Percentiles rank a stretch among this genome's conserved stretches.
These are phyloP conservation scores for Avena insularis DNA, from an alignment of 176 grass and related monocot species.

Conservation along the genomic window DNA sequence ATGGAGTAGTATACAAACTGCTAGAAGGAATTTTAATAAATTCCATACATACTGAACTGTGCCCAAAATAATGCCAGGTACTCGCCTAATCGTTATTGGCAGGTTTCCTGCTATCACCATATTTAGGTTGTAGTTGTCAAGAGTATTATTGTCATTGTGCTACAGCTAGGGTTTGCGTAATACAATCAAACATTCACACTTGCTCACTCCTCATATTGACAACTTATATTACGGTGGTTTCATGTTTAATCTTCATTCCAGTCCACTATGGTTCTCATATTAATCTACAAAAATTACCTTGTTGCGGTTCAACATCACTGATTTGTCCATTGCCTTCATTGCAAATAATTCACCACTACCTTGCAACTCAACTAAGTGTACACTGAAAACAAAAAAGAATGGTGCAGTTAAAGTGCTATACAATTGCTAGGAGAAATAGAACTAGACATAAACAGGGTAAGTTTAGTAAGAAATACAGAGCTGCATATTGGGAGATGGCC, in stretches of 20 bases:
- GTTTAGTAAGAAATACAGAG: not conserved
- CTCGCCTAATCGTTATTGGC: not conserved
- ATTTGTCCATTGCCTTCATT: constrained; percentile 99
- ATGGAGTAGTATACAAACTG: not conserved
- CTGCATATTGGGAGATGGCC: not conserved
- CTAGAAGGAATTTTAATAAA: not conserved
- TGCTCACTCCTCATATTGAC: not conserved
- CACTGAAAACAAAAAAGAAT: constrained; percentile 57
- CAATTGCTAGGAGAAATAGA: not conserved
- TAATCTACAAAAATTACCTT: constrained; percentile 65
- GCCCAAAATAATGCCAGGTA: not conserved
- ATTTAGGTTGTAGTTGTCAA: not conserved
- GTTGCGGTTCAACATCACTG: constrained; percentile 95
- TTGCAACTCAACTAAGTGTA: constrained; percentile 96
- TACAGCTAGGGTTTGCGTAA: not conserved
- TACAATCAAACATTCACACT: not conserved
- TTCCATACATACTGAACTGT: not conserved
- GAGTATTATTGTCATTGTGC: not conserved
- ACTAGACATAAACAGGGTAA: not conserved
- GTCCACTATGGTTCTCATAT: too few species aligned
- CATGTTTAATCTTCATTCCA: too few species aligned
- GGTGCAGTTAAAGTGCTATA: constrained; percentile 10
- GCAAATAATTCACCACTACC: constrained; percentile 93
- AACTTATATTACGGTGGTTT: too few species aligned
- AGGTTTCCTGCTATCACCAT: not conserved